Conservation (phyloP, 2,329 filamentous ascomycete genomes). For the Beauveria sp. region DNA sequence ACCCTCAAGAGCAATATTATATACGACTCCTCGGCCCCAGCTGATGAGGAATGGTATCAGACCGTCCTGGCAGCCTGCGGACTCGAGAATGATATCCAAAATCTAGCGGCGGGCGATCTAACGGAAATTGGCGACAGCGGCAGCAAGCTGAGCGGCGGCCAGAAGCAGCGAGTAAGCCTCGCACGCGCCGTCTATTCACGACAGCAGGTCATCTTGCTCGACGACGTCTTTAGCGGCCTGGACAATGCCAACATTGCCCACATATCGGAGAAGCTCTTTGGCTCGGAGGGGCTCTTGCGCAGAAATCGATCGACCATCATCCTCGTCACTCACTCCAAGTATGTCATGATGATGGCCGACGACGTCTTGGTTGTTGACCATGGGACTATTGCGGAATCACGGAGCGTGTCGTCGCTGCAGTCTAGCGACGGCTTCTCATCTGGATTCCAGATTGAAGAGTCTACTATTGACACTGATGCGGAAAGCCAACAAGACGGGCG, state of each 20-base stretch:
- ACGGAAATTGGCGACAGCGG: not conserved
- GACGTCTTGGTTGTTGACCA: constrained; percentile 3
- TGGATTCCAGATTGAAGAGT: not conserved
- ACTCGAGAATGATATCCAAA: constrained; percentile 11
- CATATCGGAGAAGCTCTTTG: constrained; percentile 29
- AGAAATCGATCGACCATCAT: constrained; percentile 18
- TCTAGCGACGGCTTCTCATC: not conserved
- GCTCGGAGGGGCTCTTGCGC: constrained; percentile 21
- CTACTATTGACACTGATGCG: not conserved
- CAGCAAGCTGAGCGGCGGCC: constrained; percentile 18
- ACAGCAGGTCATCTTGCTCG: constrained; percentile 20
- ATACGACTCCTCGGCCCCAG: not conserved
- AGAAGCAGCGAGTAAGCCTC: constrained; percentile 19
- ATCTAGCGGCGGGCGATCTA: constrained; percentile 11
- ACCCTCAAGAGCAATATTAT: constrained; percentile 14
- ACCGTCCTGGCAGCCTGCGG: constrained; percentile 12
- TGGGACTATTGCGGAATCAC: not conserved
- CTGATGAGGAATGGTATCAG: constrained; percentile 14
- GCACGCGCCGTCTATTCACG: constrained; percentile 20
- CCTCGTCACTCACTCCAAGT: constrained; percentile 20
- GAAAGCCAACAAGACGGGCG: not conserved
- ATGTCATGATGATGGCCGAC: constrained; percentile 5
- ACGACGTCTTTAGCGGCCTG: constrained; percentile 28
- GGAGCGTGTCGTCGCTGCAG: not conserved
- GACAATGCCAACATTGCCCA: constrained; percentile 30